Conservation (phyloP, 208 protist species). For the Vickermania spadyakhi region DNA sequence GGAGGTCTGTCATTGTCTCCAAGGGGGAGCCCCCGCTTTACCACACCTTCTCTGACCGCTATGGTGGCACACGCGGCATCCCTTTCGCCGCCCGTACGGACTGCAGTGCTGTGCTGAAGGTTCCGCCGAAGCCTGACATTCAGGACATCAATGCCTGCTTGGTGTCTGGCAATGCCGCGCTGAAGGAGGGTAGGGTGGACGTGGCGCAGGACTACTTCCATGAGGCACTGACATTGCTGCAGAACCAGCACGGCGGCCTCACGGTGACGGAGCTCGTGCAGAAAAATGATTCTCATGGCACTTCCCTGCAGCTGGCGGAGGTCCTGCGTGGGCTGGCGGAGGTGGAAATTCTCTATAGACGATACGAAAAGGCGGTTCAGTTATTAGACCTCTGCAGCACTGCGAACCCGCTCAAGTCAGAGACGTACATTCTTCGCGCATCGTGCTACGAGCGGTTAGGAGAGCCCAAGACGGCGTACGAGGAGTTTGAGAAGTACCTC, state of each 20-base stretch:
- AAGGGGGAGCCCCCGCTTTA: conserved; percentile 55
- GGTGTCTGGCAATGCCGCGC: conserved; percentile 15
- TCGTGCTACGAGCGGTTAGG: conserved; percentile 63
- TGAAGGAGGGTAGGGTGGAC: conserved; percentile 25
- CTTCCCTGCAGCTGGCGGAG: conserved; percentile 18
- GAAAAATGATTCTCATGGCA: conserved; percentile 12
- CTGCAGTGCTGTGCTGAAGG: conserved; percentile 11
- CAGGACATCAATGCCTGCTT: conserved; percentile 14
- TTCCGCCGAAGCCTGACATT: background rate
- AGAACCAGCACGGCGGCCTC: conserved; percentile 27
- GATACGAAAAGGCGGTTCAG: conserved; percentile 42
- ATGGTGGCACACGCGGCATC: conserved; percentile 45
- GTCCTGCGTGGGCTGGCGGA: conserved; percentile 50
- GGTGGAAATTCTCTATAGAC: conserved; percentile 39
- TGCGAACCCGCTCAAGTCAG: conserved; percentile 48
- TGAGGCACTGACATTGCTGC: conserved; percentile 50
- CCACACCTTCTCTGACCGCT: conserved; percentile 68
- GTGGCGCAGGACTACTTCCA: conserved; percentile 34
- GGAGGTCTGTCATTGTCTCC: conserved; percentile 36
- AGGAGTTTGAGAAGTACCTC: conserved; percentile 83
- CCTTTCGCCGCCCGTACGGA: conserved; percentile 48
- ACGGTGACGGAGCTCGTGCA: conserved; percentile 6
- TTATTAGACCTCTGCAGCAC: conserved; percentile 47
- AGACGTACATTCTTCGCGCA: conserved; percentile 63
- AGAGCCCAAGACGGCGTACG: conserved; percentile 33